Base-by-base conservation (phyloP, 257 asterid species). In the Solanum bulbocastanum region DNA sequence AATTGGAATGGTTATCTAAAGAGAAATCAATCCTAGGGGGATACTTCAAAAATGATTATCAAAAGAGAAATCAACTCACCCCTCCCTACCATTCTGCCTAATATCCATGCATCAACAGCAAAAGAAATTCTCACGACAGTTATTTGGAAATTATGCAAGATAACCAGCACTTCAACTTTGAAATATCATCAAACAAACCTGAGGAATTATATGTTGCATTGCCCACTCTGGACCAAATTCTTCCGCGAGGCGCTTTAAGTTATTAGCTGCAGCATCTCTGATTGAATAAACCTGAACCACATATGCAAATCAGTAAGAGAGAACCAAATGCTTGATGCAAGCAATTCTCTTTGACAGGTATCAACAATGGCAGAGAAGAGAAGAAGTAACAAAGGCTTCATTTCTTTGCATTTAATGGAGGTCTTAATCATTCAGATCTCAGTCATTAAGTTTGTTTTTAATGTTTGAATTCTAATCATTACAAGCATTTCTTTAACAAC, bases 141-240 rank as follows among this genome's bases (percentile, higher is more conserved):
- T 75, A 23, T 20, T 37, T 37, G 25, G 44, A 36, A 73, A 33
- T 23, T 1, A 36, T 74, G 52, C 83, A 40, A 60, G 73, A 49
- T 15, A 72, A 39, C 3, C 36, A 58, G 69, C 78, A 82, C 40
- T 39, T 36, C 36, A 36, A 22, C 8, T 39, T 16, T n/a, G 35
- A 44, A 39, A 35, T 36, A 35, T 36, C 74, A 14, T 65, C 16
- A 44, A 46, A 46, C 89, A 86, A 85, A 92, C 96, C 95, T 93
- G 96, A 16, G 96, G 96, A 89, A 93, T 62, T 75, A 93, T 92
- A 87, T 93, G 96, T 82, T 93, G 94, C 91, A 91, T 91, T 73
- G 94, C 94, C 95, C 95, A 93, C 68, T 93, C 93, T 6, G 93
- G 95, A 85, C 95, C 94, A 87, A 93, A 90, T 87, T 93, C 92